A percentile compares a stretch with the other conserved stretches of the same genome.
Evolutionary conservation across 2,329 filamentous ascomycete species (phyloP).

Genomic region (Aspergillus terreus): DNA sequence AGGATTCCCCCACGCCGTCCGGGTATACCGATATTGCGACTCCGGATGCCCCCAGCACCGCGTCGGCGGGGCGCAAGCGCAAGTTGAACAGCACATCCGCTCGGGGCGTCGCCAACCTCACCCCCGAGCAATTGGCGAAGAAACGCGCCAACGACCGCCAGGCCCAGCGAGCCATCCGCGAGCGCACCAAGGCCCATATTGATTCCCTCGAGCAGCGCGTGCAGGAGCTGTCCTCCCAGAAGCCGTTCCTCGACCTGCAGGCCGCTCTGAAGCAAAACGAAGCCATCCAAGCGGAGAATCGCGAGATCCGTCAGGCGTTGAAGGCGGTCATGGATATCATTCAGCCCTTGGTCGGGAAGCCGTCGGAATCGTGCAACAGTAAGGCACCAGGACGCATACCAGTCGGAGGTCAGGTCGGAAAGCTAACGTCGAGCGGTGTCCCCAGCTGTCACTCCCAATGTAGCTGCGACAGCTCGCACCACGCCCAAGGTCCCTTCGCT

Average conservation of each 20-base stretch:
- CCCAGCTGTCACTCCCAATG: not conserved
- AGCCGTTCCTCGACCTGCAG: constrained; percentile 81
- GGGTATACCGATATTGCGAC: constrained; percentile 20
- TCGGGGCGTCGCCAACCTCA: constrained; percentile 80
- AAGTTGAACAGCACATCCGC: constrained; percentile 44
- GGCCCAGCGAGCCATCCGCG: constrained; percentile 78
- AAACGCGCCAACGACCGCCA: constrained; percentile 90
- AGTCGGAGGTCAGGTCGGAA: not conserved
- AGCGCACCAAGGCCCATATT: constrained; percentile 77
- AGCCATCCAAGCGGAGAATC: constrained; percentile 72
- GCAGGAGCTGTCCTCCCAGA: constrained; percentile 70
- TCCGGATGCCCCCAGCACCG: constrained; percentile 17
- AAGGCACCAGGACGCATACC: too few relatives aligned
- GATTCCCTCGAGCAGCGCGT: constrained; percentile 70
- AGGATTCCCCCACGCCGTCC: constrained; percentile 25
- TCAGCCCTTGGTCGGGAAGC: constrained; percentile 39
- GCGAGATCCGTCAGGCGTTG: constrained; percentile 68
- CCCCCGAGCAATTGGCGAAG: constrained; percentile 80
- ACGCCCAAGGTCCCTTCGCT: constrained; percentile 5
- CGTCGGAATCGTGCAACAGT: constrained; percentile 6
- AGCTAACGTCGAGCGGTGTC: not conserved
- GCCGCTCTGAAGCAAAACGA: constrained; percentile 72
- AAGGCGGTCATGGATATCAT: constrained; percentile 58
- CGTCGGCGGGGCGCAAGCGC: constrained; percentile 35
- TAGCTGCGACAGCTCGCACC: not conserved